phyloP scores from a whole-genome alignment of 1,139 yeast genomes.

The Blastobotrys buckinghamii region DNA sequence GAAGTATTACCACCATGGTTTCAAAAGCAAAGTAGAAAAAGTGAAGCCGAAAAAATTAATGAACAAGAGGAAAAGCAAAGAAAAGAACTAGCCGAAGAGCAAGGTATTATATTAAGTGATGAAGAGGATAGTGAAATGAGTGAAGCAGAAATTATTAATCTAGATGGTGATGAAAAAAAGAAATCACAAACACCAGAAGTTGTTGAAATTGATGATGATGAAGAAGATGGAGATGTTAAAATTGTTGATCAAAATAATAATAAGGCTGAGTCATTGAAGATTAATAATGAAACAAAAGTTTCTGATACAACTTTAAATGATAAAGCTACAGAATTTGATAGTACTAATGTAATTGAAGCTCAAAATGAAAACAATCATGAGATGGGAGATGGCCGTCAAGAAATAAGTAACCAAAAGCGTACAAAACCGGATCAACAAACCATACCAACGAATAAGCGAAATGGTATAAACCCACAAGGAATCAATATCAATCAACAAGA shows the following conservation, averaged over 20 bases:
- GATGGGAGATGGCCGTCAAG: too few relatives aligned
- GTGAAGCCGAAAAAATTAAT: neutral
- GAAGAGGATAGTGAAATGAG: constrained; percentile 8
- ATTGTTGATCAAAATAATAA: too few relatives aligned
- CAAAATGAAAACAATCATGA: too few relatives aligned
- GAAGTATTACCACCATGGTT: neutral
- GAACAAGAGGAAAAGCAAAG: neutral
- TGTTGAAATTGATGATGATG: neutral
- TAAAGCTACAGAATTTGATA: neutral
- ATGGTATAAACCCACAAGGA: too few relatives aligned
- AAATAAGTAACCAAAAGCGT: neutral
- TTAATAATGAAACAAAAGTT: too few relatives aligned
- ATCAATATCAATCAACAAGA: too few relatives aligned
- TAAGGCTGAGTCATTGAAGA: too few relatives aligned
- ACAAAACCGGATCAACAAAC: neutral
- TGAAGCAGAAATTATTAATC: neutral
- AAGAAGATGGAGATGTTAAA: neutral
- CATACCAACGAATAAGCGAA: neutral
- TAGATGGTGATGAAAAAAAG: neutral
- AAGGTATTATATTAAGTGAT: constrained; percentile 4
- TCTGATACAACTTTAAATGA: too few relatives aligned
- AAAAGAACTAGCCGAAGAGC: constrained; percentile 4
- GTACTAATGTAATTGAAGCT: neutral
- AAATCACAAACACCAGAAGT: too few relatives aligned
- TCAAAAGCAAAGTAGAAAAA: neutral